A percentile compares a stretch with the other conserved stretches of the same genome.
phyloP scores from a whole-genome alignment of 768 basidiomycete species.

The Clitopilus passeckerianus region DNA sequence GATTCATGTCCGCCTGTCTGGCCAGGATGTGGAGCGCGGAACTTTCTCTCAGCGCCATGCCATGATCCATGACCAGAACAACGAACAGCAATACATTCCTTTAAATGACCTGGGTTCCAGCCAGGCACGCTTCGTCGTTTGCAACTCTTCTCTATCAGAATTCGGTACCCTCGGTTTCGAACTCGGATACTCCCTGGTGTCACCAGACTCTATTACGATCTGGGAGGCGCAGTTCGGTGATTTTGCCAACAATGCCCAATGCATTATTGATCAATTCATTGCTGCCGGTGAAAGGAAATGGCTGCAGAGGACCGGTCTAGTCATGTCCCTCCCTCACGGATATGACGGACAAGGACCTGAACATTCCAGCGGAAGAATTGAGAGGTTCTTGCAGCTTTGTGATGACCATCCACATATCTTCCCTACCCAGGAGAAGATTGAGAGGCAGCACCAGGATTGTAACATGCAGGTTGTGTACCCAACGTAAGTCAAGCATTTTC shows the following conservation, averaged over 20 bases:
- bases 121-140: slow-evolving; percentile 92
- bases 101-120: slow-evolving; percentile 82
- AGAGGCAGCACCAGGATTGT: slow-evolving; percentile 96
- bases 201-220: slow-evolving; percentile 85
- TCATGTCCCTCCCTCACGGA: slow-evolving; percentile 88
- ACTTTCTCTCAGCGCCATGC: slow-evolving; percentile 99
- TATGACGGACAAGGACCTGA: slow-evolving; percentile 99
- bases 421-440: slow-evolving; percentile 85
- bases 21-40: slow-evolving; percentile 97
- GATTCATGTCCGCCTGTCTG: slow-evolving; percentile 91
- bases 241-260: slow-evolving; percentile 96
- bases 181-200: slow-evolving; percentile 96
- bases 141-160: slow-evolving; percentile 96
- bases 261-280: slow-evolving; percentile 98
- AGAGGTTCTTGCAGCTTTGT: slow-evolving; percentile 96
- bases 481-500: slow-evolving; percentile 50
- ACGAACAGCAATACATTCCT: slow-evolving; percentile 86
- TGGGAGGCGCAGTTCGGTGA: slow-evolving; percentile 99
- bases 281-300: slow-evolving; percentile 97
- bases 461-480: slow-evolving; percentile 99
- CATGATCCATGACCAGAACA: slow-evolving; percentile 92
- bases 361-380: slow-evolving; percentile 92
- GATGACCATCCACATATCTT: slow-evolving; percentile 93
- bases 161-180: slow-evolving; percentile 95
- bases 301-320: slow-evolving; percentile 89